Base-by-base conservation (phyloP, 441 rosid genomes). In the Euphorbia celastroides region DNA sequence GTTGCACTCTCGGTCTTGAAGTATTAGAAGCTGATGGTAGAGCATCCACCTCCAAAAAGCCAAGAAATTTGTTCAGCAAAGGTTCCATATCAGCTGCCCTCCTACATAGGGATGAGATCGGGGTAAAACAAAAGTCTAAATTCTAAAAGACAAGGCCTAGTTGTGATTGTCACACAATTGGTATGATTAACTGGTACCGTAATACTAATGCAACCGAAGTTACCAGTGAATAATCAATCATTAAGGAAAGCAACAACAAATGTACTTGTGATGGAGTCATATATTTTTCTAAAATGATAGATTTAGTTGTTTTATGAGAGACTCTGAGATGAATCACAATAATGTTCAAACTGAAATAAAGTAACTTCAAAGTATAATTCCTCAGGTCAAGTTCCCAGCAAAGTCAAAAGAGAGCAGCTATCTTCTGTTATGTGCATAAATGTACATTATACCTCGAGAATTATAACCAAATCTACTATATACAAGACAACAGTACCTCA, bases 11-110 rank as follows among this genome's bases (percentile, higher is more conserved):
- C 36, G 97, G 92, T 83, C 96, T 84, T 41, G 88, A 81, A 61
- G 78, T 78, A 78, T 79, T 89, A 16, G 80, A 70, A 68, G 80
- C 69, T 64, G 82, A 86, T 60, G 92, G 92, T 62, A 83, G 64
- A 57, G 84, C 91, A 74, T 95, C 99, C 31, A 82, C 82, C 85
- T 93, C 99, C 82, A 96, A 79, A 67, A 82, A 77, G 67, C 90
- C 86, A 80, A 93, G 73, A 76, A 84, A 84, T 69, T 86, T 96
- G 76, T 79, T 89, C 57, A 92, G 87, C 82, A 96, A 79, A 61
- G 96, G 96, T 76, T 90, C 98, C 85, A 96, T 82, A 71, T 92
- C 97, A 57, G 77, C 69, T 80, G 94, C 97, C 76, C 86, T 83
- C 89, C 98, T 96, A 84, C 64, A 36, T 56, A 70, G 58, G 74